These are phyloP conservation scores for Tolypocladium sp. DNA, from an alignment of 2,329 filamentous ascomycete genomes.

Conservation along the genomic window DNA sequence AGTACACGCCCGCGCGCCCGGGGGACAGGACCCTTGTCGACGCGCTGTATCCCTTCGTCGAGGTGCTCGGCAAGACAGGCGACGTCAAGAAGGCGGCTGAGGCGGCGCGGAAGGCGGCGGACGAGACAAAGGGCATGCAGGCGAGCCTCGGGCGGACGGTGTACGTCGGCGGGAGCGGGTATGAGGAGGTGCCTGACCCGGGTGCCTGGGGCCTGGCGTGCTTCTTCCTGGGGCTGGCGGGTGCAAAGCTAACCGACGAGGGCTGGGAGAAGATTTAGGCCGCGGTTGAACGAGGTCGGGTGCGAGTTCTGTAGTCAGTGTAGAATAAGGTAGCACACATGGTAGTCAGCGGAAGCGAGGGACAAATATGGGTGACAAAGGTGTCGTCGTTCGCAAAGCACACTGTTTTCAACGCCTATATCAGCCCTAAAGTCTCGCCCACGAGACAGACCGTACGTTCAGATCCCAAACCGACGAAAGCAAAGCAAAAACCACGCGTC, in stretches of 20 bases:
- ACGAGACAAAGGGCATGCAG: slow-evolving; percentile 84
- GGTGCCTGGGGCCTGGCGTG: slow-evolving; percentile 69
- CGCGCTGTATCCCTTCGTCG: slow-evolving; percentile 79
- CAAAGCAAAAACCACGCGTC: slow-evolving; percentile 1
- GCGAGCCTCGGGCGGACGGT: slow-evolving; percentile 63
- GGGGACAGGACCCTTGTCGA: slow-evolving; percentile 90
- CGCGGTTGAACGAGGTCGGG: not conserved
- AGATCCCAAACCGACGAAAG: slow-evolving; percentile 10
- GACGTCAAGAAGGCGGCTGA: slow-evolving; percentile 64
- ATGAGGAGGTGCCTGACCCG: slow-evolving; percentile 43
- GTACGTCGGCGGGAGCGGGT: slow-evolving; percentile 34
- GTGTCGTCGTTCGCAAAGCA: slow-evolving; percentile 2
- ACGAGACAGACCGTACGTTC: slow-evolving; percentile 12
- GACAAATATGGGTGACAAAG: slow-evolving; percentile 7
- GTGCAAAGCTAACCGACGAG: slow-evolving; percentile 8
- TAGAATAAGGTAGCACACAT: not conserved
- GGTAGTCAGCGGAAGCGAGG: not conserved
- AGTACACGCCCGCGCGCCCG: slow-evolving; percentile 81
- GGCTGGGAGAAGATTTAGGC: not conserved
- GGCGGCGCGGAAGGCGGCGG: slow-evolving; percentile 66
- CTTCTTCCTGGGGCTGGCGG: slow-evolving; percentile 72
- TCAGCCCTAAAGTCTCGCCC: slow-evolving; percentile 21
- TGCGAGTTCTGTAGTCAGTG: slow-evolving; percentile 2
- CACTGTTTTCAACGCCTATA: slow-evolving; percentile 28
- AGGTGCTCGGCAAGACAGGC: slow-evolving; percentile 54